Percentiles rank a stretch among this genome's conserved stretches.
Evolutionary conservation across 495 filamentous ascomycete genomes (phyloP).

Genomic region (Penicillium cosmopolitanum): DNA sequence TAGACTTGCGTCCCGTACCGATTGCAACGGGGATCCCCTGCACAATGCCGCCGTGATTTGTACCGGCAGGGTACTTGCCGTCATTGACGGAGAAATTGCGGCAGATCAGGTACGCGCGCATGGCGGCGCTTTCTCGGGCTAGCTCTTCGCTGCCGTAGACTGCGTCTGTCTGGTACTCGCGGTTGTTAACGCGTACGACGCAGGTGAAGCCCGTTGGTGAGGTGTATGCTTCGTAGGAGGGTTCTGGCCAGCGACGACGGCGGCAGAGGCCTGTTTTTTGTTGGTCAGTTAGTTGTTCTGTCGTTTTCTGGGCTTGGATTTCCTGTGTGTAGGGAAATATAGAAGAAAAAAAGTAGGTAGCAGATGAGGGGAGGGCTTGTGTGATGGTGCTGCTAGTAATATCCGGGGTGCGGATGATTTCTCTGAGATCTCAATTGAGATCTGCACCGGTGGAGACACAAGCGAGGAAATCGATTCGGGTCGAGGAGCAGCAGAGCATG

Average conservation of each 20-base stretch:
- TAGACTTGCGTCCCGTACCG: slow-evolving; percentile 58
- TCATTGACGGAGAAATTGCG: slow-evolving; percentile 98
- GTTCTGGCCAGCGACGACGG: slow-evolving; percentile 94
- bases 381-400: background rate
- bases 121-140: slow-evolving; percentile 92
- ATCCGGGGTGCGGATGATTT: background rate
- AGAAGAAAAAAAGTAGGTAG: background rate
- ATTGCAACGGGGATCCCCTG: slow-evolving; percentile 84
- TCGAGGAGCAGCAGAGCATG: background rate
- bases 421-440: background rate
- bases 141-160: slow-evolving; percentile 77
- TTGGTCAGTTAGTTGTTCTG: background rate
- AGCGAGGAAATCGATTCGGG: background rate
- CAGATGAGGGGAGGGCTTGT: background rate
- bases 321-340: background rate
- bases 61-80: slow-evolving; percentile 78
- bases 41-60: slow-evolving; percentile 74
- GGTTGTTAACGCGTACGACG: slow-evolving; percentile 92
- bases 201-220: slow-evolving; percentile 74
- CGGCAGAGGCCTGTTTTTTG: slow-evolving; percentile 80
- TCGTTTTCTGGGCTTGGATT: too few species aligned
- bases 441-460: background rate
- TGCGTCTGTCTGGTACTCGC: slow-evolving; percentile 93
- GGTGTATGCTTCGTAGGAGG: slow-evolving; percentile 80
- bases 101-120: slow-evolving; percentile 97